A percentile compares a stretch with the other conserved stretches of the same genome.
Evolutionary conservation across 306 rosid genomes (phyloP).

Genomic region (Rosa persica): DNA sequence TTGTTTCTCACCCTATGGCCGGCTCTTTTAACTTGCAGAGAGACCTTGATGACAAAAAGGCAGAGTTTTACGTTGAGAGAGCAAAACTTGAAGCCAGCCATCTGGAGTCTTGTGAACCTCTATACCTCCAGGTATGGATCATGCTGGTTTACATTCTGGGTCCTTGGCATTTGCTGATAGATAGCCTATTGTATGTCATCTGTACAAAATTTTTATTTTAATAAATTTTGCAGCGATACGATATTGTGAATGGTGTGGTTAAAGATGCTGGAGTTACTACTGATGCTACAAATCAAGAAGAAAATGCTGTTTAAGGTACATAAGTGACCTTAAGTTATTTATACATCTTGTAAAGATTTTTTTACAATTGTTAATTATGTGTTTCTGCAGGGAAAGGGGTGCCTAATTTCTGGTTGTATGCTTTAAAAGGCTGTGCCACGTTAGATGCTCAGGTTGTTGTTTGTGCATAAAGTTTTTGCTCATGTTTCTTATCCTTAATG

Average conservation of each 20-base stretch:
- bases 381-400: slow-evolving; percentile 48
- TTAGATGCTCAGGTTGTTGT: too few species aligned
- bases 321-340: neutral
- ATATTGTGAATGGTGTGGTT: slow-evolving; percentile 62
- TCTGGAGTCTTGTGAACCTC: slow-evolving; percentile 57
- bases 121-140: slow-evolving; percentile 24
- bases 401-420: too few species aligned
- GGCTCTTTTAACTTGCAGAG: too few species aligned
- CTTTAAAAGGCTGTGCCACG: too few species aligned
- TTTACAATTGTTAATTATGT: neutral
- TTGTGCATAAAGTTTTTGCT: too few species aligned
- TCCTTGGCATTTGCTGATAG: neutral
- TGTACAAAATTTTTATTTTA: neutral
- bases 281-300: slow-evolving; percentile 29
- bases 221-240: slow-evolving; percentile 45
- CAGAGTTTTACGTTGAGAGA: slow-evolving; percentile 60
- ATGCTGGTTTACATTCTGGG: neutral
- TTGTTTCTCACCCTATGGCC: neutral
- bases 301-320: slow-evolving; percentile 35
- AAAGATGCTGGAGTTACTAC: slow-evolving; percentile 33
- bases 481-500: too few species aligned
- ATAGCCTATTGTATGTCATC: neutral
- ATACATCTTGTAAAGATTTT: neutral
- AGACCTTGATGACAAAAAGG: slow-evolving; percentile 56
- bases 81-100: slow-evolving; percentile 67